Evolutionary conservation across 2,329 filamentous ascomycete species (phyloP).

Genomic region (Fusarium metavorans): DNA sequence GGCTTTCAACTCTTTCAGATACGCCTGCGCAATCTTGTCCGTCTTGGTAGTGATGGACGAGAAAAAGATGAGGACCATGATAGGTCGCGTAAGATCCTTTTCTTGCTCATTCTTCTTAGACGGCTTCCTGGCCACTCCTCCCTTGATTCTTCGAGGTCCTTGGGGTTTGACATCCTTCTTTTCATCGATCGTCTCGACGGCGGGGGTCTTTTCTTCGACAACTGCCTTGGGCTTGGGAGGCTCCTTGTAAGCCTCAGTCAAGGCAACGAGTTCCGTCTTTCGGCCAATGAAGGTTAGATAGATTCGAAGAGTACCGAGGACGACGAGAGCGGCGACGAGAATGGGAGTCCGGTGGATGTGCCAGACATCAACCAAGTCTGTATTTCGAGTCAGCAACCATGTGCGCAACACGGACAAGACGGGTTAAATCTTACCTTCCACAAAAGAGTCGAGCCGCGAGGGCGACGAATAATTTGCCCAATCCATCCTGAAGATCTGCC

Average conservation of each 20-base stretch:
- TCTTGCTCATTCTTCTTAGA: conserved; percentile 40
- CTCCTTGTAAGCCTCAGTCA: conserved; percentile 53
- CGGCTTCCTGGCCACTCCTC: conserved; percentile 52
- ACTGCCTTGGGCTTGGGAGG: conserved; percentile 22
- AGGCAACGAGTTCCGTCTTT: conserved; percentile 50
- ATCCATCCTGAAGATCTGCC: conserved; percentile 36
- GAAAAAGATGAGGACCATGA: conserved; percentile 87
- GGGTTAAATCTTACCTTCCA: conserved; percentile 37
- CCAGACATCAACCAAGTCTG: conserved; percentile 59
- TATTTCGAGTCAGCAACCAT: conserved; percentile 16
- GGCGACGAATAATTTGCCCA: conserved; percentile 43
- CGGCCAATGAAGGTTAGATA: conserved; percentile 56
- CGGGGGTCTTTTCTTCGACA: conserved; percentile 32
- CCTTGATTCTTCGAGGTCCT: conserved; percentile 64
- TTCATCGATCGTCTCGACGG: conserved; percentile 34
- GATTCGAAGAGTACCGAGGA: conserved; percentile 55
- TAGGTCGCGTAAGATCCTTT: conserved; percentile 55
- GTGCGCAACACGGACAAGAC: conserved; percentile 1
- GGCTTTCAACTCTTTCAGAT: conserved; percentile 67
- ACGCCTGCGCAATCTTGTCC: conserved; percentile 75
- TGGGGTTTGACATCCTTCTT: conserved; percentile 49
- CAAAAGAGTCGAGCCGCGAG: conserved; percentile 40
- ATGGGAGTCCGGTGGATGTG: conserved; percentile 60
- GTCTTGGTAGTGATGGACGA: conserved; percentile 89
- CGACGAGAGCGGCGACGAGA: conserved; percentile 53